phyloP scores from a whole-genome alignment of 192 early-diverging fungal genomes.

The Allomyces arbusculus region DNA sequence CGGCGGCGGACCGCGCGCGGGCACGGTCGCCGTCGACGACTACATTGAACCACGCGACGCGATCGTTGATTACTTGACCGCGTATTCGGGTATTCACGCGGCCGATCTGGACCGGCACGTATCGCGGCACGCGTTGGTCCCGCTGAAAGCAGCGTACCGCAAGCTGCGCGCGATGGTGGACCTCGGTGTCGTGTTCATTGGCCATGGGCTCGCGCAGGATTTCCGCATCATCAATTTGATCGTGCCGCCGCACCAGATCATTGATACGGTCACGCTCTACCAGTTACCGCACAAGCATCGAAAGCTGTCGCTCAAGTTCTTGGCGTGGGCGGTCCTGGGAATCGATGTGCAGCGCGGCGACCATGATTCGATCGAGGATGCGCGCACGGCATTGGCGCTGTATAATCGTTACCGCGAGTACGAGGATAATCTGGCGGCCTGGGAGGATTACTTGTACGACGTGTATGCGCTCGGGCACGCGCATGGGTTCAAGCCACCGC shows the following conservation, averaged over 20 bases:
- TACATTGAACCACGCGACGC: slow-evolving; percentile 71
- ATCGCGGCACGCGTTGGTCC: slow-evolving; percentile 61
- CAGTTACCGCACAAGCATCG: slow-evolving; percentile 20
- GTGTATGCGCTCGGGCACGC: slow-evolving; percentile 59
- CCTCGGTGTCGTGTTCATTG: slow-evolving; percentile 75
- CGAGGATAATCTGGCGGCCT: slow-evolving; percentile 28
- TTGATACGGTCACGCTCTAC: slow-evolving; percentile 89
- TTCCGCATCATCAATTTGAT: slow-evolving; percentile 85
- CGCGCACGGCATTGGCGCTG: slow-evolving; percentile 57
- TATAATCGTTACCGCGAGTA: slow-evolving; percentile 64
- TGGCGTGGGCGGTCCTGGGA: slow-evolving; percentile 69
- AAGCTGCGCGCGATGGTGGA: slow-evolving; percentile 79
- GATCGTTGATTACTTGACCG: slow-evolving; percentile 77
- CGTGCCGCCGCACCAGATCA: slow-evolving; percentile 63
- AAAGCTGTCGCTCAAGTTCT: slow-evolving; percentile 60
- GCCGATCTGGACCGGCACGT: slow-evolving; percentile 57
- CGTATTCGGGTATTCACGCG: slow-evolving; percentile 80
- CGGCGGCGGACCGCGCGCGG: slow-evolving; percentile 44
- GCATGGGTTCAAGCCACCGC: slow-evolving; percentile 2
- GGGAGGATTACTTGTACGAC: slow-evolving; percentile 53
- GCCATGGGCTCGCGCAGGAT: slow-evolving; percentile 87
- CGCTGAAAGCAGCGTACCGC: slow-evolving; percentile 82
- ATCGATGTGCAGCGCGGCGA: slow-evolving; percentile 70
- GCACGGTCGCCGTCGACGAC: slow-evolving; percentile 88
- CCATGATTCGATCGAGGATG: slow-evolving; percentile 90